phyloP scores from a whole-genome alignment of 108 stramenopile genomes.

The Cyclotella distinguenda region DNA sequence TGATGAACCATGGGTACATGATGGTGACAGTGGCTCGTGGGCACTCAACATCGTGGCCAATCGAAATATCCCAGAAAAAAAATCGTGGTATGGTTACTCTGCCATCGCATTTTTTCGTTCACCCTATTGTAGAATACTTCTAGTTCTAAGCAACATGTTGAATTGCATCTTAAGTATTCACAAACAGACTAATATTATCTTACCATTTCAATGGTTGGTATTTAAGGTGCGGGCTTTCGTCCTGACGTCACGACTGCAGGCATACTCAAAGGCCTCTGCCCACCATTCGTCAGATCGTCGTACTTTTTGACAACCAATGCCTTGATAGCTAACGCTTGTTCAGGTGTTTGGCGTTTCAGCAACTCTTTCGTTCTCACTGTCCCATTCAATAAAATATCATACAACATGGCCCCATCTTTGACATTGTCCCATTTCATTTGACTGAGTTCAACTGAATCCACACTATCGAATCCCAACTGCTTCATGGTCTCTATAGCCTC shows the following conservation, averaged over 20 bases:
- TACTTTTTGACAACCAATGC: slow-evolving; percentile 34
- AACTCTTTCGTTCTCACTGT: slow-evolving; percentile 47
- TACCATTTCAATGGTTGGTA: too few species aligned
- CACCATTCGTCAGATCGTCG: slow-evolving; percentile 28
- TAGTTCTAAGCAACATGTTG: too few species aligned
- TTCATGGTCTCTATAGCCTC: slow-evolving; percentile 23
- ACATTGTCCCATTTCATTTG: slow-evolving; percentile 53
- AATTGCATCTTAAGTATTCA: too few species aligned
- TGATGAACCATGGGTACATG: slow-evolving; percentile 87
- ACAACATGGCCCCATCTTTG: slow-evolving; percentile 32
- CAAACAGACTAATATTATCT: too few species aligned
- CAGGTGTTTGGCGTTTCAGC: slow-evolving; percentile 32
- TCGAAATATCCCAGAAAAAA: too few species aligned
- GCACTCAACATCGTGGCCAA: too few species aligned
- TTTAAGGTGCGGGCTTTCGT: slow-evolving; percentile 17
- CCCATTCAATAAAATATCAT: slow-evolving; percentile 42
- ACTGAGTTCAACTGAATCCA: slow-evolving; percentile 34
- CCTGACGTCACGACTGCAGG: slow-evolving; percentile 44
- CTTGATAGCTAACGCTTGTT: slow-evolving; percentile 25
- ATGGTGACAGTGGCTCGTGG: too few species aligned
- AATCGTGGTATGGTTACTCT: too few species aligned
- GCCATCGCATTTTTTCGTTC: too few species aligned
- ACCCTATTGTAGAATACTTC: too few species aligned
- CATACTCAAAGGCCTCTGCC: slow-evolving; percentile 32
- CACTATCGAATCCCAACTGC: slow-evolving; percentile 37